A percentile compares a stretch with the other conserved stretches of the same genome.
phyloP scores from a whole-genome alignment of 768 basidiomycete species.

The Russula earlei region DNA sequence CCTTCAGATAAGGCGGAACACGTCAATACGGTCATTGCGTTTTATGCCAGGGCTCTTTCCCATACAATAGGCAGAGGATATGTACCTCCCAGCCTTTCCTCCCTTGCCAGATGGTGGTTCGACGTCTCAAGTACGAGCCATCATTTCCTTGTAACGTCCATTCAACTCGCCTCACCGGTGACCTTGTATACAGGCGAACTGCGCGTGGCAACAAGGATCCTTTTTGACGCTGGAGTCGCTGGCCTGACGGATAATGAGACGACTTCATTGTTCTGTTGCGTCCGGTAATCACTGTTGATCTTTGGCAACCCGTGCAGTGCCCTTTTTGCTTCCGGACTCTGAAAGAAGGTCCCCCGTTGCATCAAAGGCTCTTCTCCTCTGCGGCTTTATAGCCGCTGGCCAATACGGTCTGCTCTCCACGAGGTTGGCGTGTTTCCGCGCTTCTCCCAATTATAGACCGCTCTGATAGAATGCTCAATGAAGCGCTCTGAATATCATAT shows the following conservation, averaged over 20 bases:
- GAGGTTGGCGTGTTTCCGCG: conserved; percentile 43
- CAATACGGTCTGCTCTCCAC: conserved; percentile 69
- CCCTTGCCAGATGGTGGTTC: conserved; percentile 69
- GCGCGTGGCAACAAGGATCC: conserved; percentile 61
- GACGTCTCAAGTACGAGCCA: conserved; percentile 51
- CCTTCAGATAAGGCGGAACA: conserved; percentile 53
- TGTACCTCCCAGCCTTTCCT: conserved; percentile 59
- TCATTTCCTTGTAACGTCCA: neutral
- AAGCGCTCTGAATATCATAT: conserved; percentile 74
- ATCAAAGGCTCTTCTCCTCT: conserved; percentile 67
- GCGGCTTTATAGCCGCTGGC: conserved; percentile 75
- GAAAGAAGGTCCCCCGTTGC: conserved; percentile 51
- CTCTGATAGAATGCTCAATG: neutral
- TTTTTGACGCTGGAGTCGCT: conserved; percentile 74
- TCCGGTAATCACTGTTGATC: conserved; percentile 12
- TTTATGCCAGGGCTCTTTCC: conserved; percentile 67
- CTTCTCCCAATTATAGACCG: neutral
- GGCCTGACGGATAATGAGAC: conserved; percentile 62
- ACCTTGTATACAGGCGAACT: conserved; percentile 49
- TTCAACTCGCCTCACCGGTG: conserved; percentile 1
- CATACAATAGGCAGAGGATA: conserved; percentile 51
- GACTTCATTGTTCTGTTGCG: conserved; percentile 26
- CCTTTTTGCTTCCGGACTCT: conserved; percentile 49
- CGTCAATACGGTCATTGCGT: conserved; percentile 67
- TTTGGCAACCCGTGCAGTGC: conserved; percentile 34